phyloP scores from a whole-genome alignment of 352 stramenopile genomes.

The Thalassiosira gravida region DNA sequence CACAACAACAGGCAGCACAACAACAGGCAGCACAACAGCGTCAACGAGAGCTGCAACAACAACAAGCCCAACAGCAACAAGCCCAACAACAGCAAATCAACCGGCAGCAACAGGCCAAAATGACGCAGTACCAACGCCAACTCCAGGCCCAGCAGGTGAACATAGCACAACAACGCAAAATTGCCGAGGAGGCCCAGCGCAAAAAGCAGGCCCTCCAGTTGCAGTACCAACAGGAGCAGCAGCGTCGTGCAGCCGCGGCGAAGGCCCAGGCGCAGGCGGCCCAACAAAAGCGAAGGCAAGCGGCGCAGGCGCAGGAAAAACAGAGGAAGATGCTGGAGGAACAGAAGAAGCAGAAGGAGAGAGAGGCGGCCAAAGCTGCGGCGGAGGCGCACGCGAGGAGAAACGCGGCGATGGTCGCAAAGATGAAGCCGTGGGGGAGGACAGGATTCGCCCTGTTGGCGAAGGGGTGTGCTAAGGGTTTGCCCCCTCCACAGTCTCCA shows the following conservation, averaged over 20 bases:
- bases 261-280: no score
- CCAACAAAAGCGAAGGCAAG: conserved; percentile 26
- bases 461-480: conserved; percentile 31
- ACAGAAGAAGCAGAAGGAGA: conserved; percentile 33
- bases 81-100: conserved; percentile 16
- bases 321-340: conserved; percentile 16
- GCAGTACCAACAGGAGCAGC: conserved; percentile 24
- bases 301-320: conserved; percentile 16
- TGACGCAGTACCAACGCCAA: conserved; percentile 14
- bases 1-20: conserved; percentile 22
- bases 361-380: conserved; percentile 9
- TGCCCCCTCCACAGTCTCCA: conserved; percentile 17
- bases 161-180: conserved; percentile 32
- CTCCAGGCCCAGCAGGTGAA: conserved; percentile 29
- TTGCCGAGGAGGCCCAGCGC: conserved; percentile 21
- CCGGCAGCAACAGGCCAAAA: conserved; percentile 13
- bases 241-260: no score
- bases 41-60: conserved; percentile 24
- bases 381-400: conserved; percentile 14
- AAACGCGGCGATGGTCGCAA: conserved; percentile 24
- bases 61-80: no score
- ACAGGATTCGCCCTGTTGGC: conserved; percentile 45
- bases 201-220: conserved; percentile 28
- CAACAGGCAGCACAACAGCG: conserved; percentile 14
- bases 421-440: conserved; percentile 52